A percentile compares a stretch with the other conserved stretches of the same genome.
phyloP scores from a whole-genome alignment of 192 early-diverging fungal genomes.

The Spinellus fusiger region DNA sequence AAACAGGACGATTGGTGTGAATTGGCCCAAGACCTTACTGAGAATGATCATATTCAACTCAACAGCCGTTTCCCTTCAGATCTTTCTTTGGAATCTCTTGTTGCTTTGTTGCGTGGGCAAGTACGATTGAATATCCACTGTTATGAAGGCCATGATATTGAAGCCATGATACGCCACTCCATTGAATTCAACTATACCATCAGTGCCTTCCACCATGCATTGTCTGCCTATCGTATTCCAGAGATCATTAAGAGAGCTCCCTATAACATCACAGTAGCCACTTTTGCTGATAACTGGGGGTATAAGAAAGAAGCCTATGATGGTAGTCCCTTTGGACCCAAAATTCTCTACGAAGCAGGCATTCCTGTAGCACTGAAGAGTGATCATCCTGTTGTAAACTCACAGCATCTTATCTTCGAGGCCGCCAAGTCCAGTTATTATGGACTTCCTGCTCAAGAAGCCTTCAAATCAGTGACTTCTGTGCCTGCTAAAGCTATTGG shows the following conservation, averaged over 20 bases:
- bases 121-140: conserved; percentile 71
- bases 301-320: conserved; percentile 77
- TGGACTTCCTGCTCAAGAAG: conserved; percentile 51
- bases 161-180: conserved; percentile 65
- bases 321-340: conserved; percentile 50
- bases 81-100: conserved; percentile 51
- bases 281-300: conserved; percentile 60
- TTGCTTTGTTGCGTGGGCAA: conserved; percentile 61
- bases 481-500: conserved; percentile 67
- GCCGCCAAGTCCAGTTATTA: conserved; percentile 71
- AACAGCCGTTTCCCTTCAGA: conserved; percentile 53
- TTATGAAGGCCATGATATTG: conserved; percentile 62
- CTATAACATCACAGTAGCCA: conserved; percentile 61
- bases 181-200: conserved; percentile 73
- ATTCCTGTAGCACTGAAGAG: conserved; percentile 71
- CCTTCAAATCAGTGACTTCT: conserved; percentile 62
- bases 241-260: conserved; percentile 51
- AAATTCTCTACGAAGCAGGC: conserved; percentile 58
- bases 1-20: conserved; percentile 63
- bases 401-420: conserved; percentile 70
- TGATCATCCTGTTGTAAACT: conserved; percentile 75
- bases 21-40: conserved; percentile 16
- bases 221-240: conserved; percentile 67
- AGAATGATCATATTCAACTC: conserved; percentile 29
- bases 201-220: conserved; percentile 71